phyloP scores from a whole-genome alignment of 345 rosid species.

The Pistacia integerrima region DNA sequence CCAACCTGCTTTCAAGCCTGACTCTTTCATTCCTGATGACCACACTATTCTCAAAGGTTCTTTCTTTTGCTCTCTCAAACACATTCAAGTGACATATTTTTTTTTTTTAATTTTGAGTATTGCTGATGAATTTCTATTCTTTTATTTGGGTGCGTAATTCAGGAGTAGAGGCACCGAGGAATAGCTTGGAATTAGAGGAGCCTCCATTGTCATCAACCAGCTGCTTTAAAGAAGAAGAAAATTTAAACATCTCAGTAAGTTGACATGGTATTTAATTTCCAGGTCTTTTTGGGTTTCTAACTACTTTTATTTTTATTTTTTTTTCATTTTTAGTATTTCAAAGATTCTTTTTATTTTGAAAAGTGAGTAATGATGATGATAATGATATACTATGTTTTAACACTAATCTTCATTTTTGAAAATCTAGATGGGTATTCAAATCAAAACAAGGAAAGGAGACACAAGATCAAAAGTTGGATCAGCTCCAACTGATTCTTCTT shows the following conservation, averaged over 20 bases:
- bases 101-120: constrained; percentile 9
- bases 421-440: constrained; percentile 68
- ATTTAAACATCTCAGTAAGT: constrained; percentile 57
- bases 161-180: constrained; percentile 80
- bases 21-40: constrained; percentile 25
- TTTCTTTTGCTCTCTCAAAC: neutral
- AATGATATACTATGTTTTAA: constrained; percentile 18
- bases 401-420: constrained; percentile 9
- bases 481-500: constrained; percentile 35
- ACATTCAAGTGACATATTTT: too few species aligned
- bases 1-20: constrained; percentile 48
- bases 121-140: neutral
- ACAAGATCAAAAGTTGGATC: constrained; percentile 32
- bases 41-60: constrained; percentile 46
- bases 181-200: constrained; percentile 77
- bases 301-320: neutral
- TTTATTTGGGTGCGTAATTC: constrained; percentile 2
- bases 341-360: constrained; percentile 28
- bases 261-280: neutral
- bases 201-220: constrained; percentile 37
- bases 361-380: constrained; percentile 30
- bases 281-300: constrained; percentile 29
- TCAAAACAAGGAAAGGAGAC: constrained; percentile 50
- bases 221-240: constrained; percentile 29
- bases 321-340: neutral